Base-by-base conservation (phyloP, 805 yeast species). In the Ogataea paraovalis region DNA sequence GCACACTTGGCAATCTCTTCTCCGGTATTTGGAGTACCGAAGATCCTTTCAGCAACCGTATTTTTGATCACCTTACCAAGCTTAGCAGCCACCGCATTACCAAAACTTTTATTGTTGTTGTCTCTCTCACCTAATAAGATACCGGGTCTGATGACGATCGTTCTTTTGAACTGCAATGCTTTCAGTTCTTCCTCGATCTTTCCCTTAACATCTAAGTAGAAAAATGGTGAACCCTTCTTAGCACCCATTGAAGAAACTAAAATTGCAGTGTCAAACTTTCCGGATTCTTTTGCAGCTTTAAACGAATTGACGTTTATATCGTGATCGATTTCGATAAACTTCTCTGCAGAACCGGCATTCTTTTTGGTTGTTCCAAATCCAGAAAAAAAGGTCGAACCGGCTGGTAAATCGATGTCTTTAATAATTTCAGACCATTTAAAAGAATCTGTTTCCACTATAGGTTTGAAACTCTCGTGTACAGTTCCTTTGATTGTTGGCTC, bases 81-180 rank as follows among this genome's bases (percentile, higher is more conserved):
- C 2, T 54, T 64, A 13, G 61, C 66, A 13, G 61, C 62, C 1
- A 67, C 2, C 13, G 51, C 58, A 46, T 69, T 73, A 4, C 61
- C 61, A 3, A 67, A 54, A 0, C 77, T 79, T 45, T 72, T 75
- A 2, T 65, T 49, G 7, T 51, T 34, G 3, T 16, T 50, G 16
- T 68, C 72, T 57, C 96, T 71, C 25, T 77, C 75, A 4, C 96
- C 96, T 5, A 87, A 56, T 33, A 89, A 68, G 0, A 72, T 63
- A 13, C 96, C 96, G 0, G 97, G 97, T 58, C 87, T 75, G 47
- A 90, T 64, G 51, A 90, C 84, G 44, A 88, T 76, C 1, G 90
- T 81, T 45, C 80, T 72, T n/a, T 82, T 83, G 64, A 88, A 90
- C 23, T 72, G 75, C 48, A 89, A 70, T 0, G 70, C 80, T 39